Conservation (phyloP, 2,329 filamentous ascomycete species). For the Thelonectria discophora region DNA sequence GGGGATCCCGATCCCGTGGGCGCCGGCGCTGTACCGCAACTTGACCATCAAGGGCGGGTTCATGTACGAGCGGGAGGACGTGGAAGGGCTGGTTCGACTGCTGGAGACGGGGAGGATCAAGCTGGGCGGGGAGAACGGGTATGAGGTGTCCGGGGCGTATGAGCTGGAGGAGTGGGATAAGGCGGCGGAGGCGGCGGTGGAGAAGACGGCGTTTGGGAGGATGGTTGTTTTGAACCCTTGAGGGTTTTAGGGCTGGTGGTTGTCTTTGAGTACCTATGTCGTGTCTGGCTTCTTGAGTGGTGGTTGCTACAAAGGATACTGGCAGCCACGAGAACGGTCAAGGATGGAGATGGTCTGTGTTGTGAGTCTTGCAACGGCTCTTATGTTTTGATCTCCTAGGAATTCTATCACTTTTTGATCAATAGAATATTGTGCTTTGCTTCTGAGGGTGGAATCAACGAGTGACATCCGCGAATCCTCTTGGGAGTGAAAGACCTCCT, state of each 20-base stretch:
- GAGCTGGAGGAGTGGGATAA: constrained; percentile 29
- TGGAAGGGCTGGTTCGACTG: constrained; percentile 25
- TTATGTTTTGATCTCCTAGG: too few relatives aligned
- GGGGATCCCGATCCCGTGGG: constrained; percentile 33
- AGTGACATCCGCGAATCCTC: too few relatives aligned
- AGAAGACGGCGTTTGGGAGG: constrained; percentile 28
- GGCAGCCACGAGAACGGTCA: too few relatives aligned
- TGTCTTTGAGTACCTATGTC: not conserved
- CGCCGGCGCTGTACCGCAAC: constrained; percentile 42
- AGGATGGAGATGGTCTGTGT: too few relatives aligned
- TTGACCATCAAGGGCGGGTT: constrained; percentile 50
- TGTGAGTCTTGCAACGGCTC: too few relatives aligned
- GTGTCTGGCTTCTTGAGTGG: too few relatives aligned
- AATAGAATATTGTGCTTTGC: too few relatives aligned
- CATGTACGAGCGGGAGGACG: constrained; percentile 49
- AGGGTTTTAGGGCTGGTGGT: not conserved
- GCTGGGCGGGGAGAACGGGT: constrained; percentile 29
- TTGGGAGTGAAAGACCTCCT: too few relatives aligned
- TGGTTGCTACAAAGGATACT: too few relatives aligned
- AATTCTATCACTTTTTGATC: too few relatives aligned
- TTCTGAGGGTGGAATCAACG: too few relatives aligned
- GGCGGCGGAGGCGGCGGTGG: constrained; percentile 24
- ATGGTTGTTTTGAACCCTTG: constrained; percentile 27
- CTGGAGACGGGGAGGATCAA: constrained; percentile 27
- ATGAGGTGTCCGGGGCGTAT: constrained; percentile 22